Base-by-base conservation (phyloP, 2,329 filamentous ascomycete genomes). In the Scopulariopsis brevicaulis region DNA sequence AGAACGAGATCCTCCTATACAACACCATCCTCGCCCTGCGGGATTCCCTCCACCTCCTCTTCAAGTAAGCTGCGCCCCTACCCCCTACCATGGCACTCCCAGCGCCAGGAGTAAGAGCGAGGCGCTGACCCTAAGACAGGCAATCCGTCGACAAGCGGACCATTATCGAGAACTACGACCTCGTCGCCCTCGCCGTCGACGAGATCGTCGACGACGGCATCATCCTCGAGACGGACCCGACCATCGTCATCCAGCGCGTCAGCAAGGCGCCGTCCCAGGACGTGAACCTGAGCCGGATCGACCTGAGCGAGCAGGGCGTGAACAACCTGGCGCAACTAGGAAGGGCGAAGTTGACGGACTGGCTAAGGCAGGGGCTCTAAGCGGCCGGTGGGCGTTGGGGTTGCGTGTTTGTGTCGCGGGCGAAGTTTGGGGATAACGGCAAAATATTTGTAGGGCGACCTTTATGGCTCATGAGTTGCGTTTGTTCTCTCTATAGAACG, bases 71-170 rank as follows among this genome's bases (percentile, higher is more conserved):
- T 14, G 50, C 24, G 28, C 40, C 12, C 43, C 34, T 35, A 48
- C n/a, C 5, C 4, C 46, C 46, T 50, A 14, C 20, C 46, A 24
- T 20, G 22, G 12, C 37, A 12, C 20, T 11, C 6, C 2, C 4
- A 7, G 20, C n/a, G n/a, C 20, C 18, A 46, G 2, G 40, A n/a
- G 6, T 3, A 46, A n/a, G 14, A 53, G 37, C n/a, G 8, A n/a
- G 15, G 12, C 35, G 56, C 60, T 64, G 53, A 63, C 59, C 20
- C 7, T n/a, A 40, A 22, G 35, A 51, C 64, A 96, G 90, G 74
- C 93, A 95, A 81, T 90, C 90, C 37, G 92, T 95, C 55, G 94
- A 99, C 77, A 96, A 96, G 81, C 87, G 94, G 64, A 97, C 94
- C 59, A 91, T 97, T 64, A 87, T 97, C 68, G 94, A 99, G 75